phyloP scores from a whole-genome alignment of 2,329 filamentous ascomycete species.

The Pseudogymnoascus sp. region DNA sequence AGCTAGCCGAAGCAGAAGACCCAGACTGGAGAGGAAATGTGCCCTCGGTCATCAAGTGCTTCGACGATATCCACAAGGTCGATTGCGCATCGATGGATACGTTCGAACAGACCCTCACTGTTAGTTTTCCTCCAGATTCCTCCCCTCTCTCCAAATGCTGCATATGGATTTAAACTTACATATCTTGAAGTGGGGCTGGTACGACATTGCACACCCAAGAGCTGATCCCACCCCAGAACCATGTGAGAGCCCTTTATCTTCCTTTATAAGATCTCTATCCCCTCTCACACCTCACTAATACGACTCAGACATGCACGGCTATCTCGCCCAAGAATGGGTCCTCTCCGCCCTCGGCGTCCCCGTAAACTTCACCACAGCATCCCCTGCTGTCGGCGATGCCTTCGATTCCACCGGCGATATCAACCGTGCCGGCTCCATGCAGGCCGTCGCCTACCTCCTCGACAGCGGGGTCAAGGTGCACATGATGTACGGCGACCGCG shows the following conservation, averaged over 20 bases:
- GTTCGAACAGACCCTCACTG: background rate
- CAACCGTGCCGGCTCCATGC: slow-evolving; percentile 53
- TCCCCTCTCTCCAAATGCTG: slow-evolving; percentile 47
- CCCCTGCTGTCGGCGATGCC: slow-evolving; percentile 37
- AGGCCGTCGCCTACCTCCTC: slow-evolving; percentile 52
- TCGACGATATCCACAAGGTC: slow-evolving; percentile 44
- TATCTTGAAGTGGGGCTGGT: slow-evolving; percentile 10
- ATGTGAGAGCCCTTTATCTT: background rate
- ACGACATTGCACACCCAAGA: slow-evolving; percentile 29
- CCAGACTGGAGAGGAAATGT: background rate
- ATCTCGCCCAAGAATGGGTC: slow-evolving; percentile 28
- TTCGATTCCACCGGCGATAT: slow-evolving; percentile 51
- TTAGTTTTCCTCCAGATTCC: slow-evolving; percentile 32
- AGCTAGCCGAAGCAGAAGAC: background rate
- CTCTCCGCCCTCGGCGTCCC: slow-evolving; percentile 54
- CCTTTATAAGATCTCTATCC: slow-evolving; percentile 36
- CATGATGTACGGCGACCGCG: slow-evolving; percentile 60
- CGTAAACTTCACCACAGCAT: slow-evolving; percentile 49
- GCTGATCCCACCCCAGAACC: background rate
- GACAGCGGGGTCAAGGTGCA: slow-evolving; percentile 58
- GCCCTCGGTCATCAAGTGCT: slow-evolving; percentile 38
- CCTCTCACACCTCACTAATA: slow-evolving; percentile 18
- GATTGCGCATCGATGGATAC: slow-evolving; percentile 28
- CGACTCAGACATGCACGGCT: slow-evolving; percentile 10
- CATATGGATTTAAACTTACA: slow-evolving; percentile 18